Percentiles rank a stretch among this genome's conserved stretches.
Evolutionary conservation across 2,329 filamentous ascomycete genomes (phyloP).

Genomic region (Cercospora citrullina): DNA sequence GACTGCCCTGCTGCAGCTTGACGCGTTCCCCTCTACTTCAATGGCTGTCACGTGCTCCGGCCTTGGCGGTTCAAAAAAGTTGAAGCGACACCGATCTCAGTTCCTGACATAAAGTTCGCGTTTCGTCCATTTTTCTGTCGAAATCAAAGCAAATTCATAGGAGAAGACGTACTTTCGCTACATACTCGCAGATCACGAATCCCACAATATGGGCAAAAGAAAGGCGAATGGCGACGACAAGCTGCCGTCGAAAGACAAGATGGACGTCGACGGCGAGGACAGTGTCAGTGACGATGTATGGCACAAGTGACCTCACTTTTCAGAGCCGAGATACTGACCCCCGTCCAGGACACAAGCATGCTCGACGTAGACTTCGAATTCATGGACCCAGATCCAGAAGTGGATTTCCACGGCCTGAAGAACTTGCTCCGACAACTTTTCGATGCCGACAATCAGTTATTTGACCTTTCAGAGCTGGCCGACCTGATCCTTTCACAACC

Average conservation of each 20-base stretch:
- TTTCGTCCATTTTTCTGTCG: not conserved
- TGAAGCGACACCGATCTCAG: not conserved
- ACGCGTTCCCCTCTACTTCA: not conserved
- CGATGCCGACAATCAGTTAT: slow-evolving; percentile 79
- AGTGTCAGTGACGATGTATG: slow-evolving; percentile 39
- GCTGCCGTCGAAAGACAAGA: slow-evolving; percentile 46
- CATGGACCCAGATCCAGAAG: slow-evolving; percentile 87
- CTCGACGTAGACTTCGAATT: slow-evolving; percentile 97
- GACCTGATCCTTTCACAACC: slow-evolving; percentile 86
- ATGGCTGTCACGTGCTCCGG: not conserved
- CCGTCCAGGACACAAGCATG: slow-evolving; percentile 75
- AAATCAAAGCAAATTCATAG: not conserved
- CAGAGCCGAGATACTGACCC: slow-evolving; percentile 1
- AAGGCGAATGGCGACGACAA: slow-evolving; percentile 52
- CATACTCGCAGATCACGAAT: no score
- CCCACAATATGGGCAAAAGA: slow-evolving; percentile 50
- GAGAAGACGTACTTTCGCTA: no score
- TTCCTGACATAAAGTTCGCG: not conserved
- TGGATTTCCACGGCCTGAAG: slow-evolving; percentile 96
- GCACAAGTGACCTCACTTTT: slow-evolving; percentile 3
- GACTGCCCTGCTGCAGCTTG: not conserved
- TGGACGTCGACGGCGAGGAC: slow-evolving; percentile 41
- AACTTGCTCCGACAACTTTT: slow-evolving; percentile 86
- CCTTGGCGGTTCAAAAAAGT: not conserved
- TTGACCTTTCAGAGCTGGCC: slow-evolving; percentile 82